Base-by-base conservation (phyloP, 179 eudicot genomes). In the Drosera spatulata region DNA sequence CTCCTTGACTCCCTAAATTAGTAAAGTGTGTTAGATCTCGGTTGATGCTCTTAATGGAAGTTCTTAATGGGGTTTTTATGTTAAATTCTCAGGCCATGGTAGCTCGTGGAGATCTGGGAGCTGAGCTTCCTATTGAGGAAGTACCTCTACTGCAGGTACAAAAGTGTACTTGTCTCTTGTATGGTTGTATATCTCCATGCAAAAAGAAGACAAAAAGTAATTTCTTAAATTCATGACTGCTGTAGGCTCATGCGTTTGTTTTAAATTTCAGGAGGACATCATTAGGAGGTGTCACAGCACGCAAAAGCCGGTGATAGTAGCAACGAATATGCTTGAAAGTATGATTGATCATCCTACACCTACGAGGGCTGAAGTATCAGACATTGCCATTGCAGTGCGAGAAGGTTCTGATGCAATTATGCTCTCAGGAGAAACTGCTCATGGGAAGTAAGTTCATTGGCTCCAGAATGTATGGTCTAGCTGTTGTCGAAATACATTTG, bases 391-490 rank as follows among this genome's bases (percentile, higher is more conserved):
- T 59, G 97, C 99, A 50, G 99, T 93, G 66, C 75, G 87, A 63
- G 95, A 93, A 80, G 97, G 99, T 69, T 78, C 99, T 61, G 99
- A 93, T 71, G 97, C 97, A 51, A 61, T 93, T 65, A 93, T 93
- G 99, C 91, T 93, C 66, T 93, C 99, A 33, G 99, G 99, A 67
- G 99, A 93, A 85, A 93, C 99, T 64, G 99, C 99, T 62, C 97
- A 93, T 61, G 99, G 99, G 65, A 93, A 93, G 99, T 93, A 82
- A 78, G 95, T 81, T 55, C 45, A 48, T 53, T 65, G 48, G 59
- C 41, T 55, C 62, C 59, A 41, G 45, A 40, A 50, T 39, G 51
- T 56, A 6, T 12, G 38, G 33, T 22, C 33, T 22, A 22, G 33
- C 33, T 22, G 33, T 22, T 22, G 33, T 22, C 33, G 33, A 22